phyloP scores from a whole-genome alignment of 768 basidiomycete species.

The Vishniacozyma victoriae region DNA sequence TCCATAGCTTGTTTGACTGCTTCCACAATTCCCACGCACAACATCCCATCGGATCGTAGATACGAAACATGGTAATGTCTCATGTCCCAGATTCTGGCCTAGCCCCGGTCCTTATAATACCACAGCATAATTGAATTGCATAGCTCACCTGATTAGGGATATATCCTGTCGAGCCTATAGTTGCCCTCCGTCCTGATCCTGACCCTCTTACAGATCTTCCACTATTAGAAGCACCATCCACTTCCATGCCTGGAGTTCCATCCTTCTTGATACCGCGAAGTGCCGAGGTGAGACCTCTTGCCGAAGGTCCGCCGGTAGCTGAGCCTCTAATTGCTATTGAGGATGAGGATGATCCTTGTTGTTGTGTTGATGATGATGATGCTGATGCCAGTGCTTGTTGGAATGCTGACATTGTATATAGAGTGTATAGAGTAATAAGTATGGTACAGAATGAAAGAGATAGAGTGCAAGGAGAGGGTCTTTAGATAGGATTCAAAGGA shows the following conservation, averaged over 20 bases:
- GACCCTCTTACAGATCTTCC: slow-evolving; percentile 15
- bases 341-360: slow-evolving; percentile 1
- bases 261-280: slow-evolving; percentile 23
- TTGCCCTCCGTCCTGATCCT: no score
- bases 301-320: slow-evolving; percentile 10
- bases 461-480: background rate
- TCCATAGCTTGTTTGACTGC: no score
- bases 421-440: background rate
- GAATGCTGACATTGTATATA: slow-evolving; percentile 17
- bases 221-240: slow-evolving; percentile 25
- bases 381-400: slow-evolving; percentile 27
- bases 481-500: background rate
- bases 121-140: no score
- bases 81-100: background rate
- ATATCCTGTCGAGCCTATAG: no score
- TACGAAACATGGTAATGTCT: no score
- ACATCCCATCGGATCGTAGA: no score
- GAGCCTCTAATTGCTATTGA: slow-evolving; percentile 33
- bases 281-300: slow-evolving; percentile 13
- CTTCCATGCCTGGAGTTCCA: slow-evolving; percentile 23
- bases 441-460: background rate
- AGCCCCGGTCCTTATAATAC: slow-evolving; percentile 12
- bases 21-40: no score
- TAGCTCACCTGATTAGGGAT: no score
- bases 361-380: background rate